A percentile compares a stretch with the other conserved stretches of the same genome.
Evolutionary conservation across 2,329 filamentous ascomycete genomes (phyloP).

Genomic region (Colletotrichum gigasporum): DNA sequence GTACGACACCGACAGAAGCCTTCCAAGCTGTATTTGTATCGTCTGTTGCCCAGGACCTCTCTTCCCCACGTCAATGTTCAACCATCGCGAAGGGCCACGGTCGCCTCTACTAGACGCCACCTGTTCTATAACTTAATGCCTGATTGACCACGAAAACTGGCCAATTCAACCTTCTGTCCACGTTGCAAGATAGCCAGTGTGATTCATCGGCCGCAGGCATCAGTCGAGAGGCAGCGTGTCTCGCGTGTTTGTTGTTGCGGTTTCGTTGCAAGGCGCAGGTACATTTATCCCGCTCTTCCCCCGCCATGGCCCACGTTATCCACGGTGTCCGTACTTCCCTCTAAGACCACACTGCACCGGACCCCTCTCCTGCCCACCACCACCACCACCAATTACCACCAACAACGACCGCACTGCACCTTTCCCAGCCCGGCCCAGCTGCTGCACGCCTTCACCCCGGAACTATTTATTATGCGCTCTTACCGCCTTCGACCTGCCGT

Average conservation of each 20-base stretch:
- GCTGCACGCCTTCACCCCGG: conserved; percentile 4
- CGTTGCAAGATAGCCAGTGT: neutral
- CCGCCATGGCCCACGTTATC: conserved; percentile 6
- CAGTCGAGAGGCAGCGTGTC: conserved; percentile 9
- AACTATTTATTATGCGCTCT: conserved; percentile 29
- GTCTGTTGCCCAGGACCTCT: neutral
- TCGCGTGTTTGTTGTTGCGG: neutral
- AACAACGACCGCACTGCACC: neutral
- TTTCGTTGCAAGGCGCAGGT: neutral
- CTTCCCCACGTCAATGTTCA: neutral
- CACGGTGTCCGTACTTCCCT: neutral
- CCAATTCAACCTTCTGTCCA: neutral
- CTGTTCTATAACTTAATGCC: neutral
- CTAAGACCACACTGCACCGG: conserved; percentile 6
- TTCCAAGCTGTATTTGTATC: conserved; percentile 1
- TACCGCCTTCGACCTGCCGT: conserved; percentile 15
- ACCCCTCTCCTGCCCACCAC: conserved; percentile 26
- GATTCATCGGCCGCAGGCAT: neutral
- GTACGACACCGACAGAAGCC: conserved; percentile 5
- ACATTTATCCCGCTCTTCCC: conserved; percentile 1
- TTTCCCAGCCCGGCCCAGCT: neutral
- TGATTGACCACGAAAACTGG: conserved; percentile 4
- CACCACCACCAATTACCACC: neutral
- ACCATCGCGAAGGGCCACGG: conserved; percentile 18
- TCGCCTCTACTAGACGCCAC: conserved; percentile 16